Conservation (phyloP, 169 alveolate genomes). For the Plasmodium ovale region DNA sequence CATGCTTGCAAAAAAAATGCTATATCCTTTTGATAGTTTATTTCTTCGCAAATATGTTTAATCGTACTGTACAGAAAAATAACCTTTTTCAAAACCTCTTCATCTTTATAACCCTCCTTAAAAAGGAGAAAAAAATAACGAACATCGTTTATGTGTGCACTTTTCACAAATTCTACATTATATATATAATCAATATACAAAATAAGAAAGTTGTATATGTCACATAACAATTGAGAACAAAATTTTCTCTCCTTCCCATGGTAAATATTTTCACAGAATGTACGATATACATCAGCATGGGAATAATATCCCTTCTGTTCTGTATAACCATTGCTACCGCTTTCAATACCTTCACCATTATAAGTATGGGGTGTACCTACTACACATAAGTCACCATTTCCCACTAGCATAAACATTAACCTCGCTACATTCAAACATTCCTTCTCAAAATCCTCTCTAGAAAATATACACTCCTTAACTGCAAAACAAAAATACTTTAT, state of each 20-base stretch:
- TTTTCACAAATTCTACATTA: slow-evolving; percentile 11
- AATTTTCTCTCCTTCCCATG: neutral
- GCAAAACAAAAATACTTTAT: slow-evolving; percentile 24
- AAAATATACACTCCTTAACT: slow-evolving; percentile 22
- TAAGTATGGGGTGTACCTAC: neutral
- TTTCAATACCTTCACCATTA: neutral
- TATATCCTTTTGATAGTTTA: neutral
- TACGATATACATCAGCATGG: neutral
- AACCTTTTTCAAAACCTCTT: slow-evolving; percentile 10
- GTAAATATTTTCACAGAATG: neutral
- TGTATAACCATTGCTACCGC: neutral
- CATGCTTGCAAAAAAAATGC: slow-evolving; percentile 6
- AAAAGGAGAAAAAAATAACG: slow-evolving; percentile 19
- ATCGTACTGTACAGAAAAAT: slow-evolving; percentile 16
- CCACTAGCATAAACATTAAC: slow-evolving; percentile 10
- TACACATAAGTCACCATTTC: neutral
- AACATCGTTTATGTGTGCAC: slow-evolving; percentile 4
- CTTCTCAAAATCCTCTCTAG: slow-evolving; percentile 5
- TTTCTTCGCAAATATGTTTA: neutral
- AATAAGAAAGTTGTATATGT: slow-evolving; percentile 28
- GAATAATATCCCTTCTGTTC: neutral
- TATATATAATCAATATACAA: slow-evolving; percentile 45
- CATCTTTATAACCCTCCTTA: slow-evolving; percentile 27
- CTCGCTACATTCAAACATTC: slow-evolving; percentile 8
- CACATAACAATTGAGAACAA: slow-evolving; percentile 1